Evolutionary conservation across 1,139 yeast species (phyloP).

Genomic region (Debaryomyces sp.): DNA sequence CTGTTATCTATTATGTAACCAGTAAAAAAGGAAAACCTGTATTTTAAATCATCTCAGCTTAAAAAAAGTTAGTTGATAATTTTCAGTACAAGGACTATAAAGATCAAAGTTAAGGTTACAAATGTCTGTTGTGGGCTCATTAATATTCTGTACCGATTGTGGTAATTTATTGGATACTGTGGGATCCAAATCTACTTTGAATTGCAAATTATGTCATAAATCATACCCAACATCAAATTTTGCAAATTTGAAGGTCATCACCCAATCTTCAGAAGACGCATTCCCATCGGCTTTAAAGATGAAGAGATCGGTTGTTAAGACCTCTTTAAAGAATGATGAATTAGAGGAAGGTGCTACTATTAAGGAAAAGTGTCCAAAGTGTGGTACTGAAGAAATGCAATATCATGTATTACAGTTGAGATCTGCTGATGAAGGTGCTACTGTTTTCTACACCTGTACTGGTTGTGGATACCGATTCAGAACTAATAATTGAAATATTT

Average conservation of each 20-base stretch:
- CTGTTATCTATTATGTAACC: neutral
- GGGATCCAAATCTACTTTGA: conserved; percentile 49
- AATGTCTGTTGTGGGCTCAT: conserved; percentile 95
- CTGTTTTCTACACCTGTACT: conserved; percentile 94
- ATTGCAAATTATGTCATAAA: conserved; percentile 70
- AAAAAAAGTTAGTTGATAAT: conserved; percentile 2
- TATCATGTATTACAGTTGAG: conserved; percentile 95
- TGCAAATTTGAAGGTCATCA: conserved; percentile 80
- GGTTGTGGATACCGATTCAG: conserved; percentile 91
- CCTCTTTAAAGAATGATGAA: conserved; percentile 74
- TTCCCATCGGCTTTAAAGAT: conserved; percentile 84
- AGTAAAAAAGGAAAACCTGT: neutral
- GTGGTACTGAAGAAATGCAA: conserved; percentile 98
- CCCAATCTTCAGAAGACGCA: conserved; percentile 85
- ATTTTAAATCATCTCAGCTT: conserved; percentile 5
- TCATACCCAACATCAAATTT: conserved; percentile 61
- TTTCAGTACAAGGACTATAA: neutral
- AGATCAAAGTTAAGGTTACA: neutral
- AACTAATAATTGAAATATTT: conserved; percentile 66
- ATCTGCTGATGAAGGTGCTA: conserved; percentile 98
- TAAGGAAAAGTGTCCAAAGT: conserved; percentile 95
- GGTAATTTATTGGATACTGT: conserved; percentile 84
- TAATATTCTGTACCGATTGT: conserved; percentile 92
- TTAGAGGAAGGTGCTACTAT: conserved; percentile 94
- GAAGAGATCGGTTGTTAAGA: conserved; percentile 88